Base-by-base conservation (phyloP, 2,329 filamentous ascomycete genomes). In the Penicillium rolfsii region DNA sequence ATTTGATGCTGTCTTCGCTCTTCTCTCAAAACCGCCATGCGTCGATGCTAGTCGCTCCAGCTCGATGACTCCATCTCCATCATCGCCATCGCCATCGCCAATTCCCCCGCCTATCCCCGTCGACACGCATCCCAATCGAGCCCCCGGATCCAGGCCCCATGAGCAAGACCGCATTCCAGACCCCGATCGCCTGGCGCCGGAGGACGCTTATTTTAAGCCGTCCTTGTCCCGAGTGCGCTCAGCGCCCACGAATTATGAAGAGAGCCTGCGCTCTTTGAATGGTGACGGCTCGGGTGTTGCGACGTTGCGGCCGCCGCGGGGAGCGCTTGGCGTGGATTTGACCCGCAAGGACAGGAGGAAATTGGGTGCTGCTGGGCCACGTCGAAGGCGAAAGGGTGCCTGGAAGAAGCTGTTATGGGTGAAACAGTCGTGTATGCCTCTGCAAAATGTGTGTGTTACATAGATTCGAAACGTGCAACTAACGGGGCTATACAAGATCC, bases 371-470 rank as follows among this genome's bases (percentile, higher is more conserved):
- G 83, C 87, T 19, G 90, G 87, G 66, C 81, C 86, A 52, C 91
- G 88, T 67, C 84, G 90, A 50, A 83, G 87, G 70, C 83, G 89
- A 66, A 91, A 89, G 72, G 86, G 87, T 54, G 86, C 86, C 11
- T 98, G 94, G 91, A 96, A 96, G 83, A 98, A 98, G 81, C 80
- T 99, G 66, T 85, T 99, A 58, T 99, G 95, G 95, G 93, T 99
- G 73, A 97, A 96, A 79, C 95, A 98, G 76, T 91, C 91, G 36
- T 97, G 91, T 93, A 81, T 66, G 87, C 35, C 78, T 33, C 52
- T 36, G 5, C n/a, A 22, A 11, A 14, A 8, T 5, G 28, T 22
- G 59, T 36, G 22, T 8, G 12, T 8, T 6, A 36, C 45, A 5
- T 16, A 19, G 11, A 12, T 28, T 12, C 24, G 38, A 26, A 3